A percentile compares a stretch with the other conserved stretches of the same genome.
These are phyloP conservation scores for Schwanniomyces etchellsii DNA, from an alignment of 1,139 yeast genomes.

Conservation along the genomic window DNA sequence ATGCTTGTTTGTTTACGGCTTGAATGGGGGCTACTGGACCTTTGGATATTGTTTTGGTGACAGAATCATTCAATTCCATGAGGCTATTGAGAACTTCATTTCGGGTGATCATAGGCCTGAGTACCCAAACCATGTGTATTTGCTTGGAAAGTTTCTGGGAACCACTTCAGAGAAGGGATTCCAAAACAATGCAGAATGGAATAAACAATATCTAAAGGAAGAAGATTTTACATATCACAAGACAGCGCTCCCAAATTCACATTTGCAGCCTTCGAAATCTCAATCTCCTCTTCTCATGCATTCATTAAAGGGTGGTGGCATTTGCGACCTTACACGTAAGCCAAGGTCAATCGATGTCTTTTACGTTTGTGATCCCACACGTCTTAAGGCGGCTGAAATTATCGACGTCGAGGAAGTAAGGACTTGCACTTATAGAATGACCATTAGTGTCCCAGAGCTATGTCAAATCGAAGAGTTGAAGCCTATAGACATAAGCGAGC, in stretches of 20 bases:
- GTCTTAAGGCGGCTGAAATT: constrained; percentile 22
- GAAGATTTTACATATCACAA: constrained; percentile 18
- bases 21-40: constrained; percentile 56
- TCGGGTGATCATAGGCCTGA: constrained; percentile 27
- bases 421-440: constrained; percentile 68
- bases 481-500: constrained; percentile 30
- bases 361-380: constrained; percentile 55
- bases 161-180: constrained; percentile 12
- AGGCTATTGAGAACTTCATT: constrained; percentile 19
- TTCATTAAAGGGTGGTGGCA: constrained; percentile 51
- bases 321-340: constrained; percentile 66
- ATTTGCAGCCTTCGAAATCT: too few species aligned
- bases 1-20: constrained; percentile 30
- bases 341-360: constrained; percentile 61
- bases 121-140: constrained; percentile 33
- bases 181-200: constrained; percentile 18
- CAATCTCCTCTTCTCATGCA: constrained; percentile 35
- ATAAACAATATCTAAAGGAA: constrained; percentile 8
- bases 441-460: constrained; percentile 52
- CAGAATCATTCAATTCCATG: constrained; percentile 56
- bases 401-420: constrained; percentile 53
- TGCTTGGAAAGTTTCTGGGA: constrained; percentile 39
- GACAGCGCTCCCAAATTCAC: constrained; percentile 9
- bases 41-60: constrained; percentile 53
- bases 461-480: constrained; percentile 50